A percentile compares a stretch with the other conserved stretches of the same genome.
Conservation (phyloP, 139 green algal genomes). For the Edaphochlamys debaryana region DNA sequence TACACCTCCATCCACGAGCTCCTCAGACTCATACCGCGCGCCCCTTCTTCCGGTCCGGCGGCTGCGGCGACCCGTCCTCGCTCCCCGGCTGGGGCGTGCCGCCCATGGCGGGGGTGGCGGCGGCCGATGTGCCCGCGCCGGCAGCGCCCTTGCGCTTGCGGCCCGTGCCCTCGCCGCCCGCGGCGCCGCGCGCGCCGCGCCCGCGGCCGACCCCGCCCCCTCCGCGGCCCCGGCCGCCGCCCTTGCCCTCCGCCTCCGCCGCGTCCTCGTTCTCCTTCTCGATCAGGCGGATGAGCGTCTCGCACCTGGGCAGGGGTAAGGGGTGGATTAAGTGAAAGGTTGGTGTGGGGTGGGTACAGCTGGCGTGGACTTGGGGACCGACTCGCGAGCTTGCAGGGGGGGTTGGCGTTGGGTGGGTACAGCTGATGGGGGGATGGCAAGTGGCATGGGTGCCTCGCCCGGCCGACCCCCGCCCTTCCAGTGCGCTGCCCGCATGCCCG, state of each 20-base stretch:
- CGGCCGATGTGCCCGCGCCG: slow-evolving; percentile 3
- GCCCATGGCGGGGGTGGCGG: slow-evolving; percentile 2
- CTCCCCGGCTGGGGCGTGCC: slow-evolving; percentile 30
- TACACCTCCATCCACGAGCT: no score
- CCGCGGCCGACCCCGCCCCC: slow-evolving; percentile 1
- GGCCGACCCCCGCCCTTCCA: no score
- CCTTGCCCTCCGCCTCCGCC: slow-evolving; percentile 1
- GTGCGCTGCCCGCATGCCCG: no score
- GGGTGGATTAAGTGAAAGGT: background rate
- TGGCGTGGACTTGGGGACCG: no score
- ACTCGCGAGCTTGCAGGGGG: no score
- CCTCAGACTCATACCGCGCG: no score
- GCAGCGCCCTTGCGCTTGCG: slow-evolving; percentile 38
- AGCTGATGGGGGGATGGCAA: no score
- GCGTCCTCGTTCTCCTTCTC: slow-evolving; percentile 81
- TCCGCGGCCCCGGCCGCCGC: background rate
- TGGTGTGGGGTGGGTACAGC: background rate
- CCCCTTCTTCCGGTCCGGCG: slow-evolving; percentile 38
- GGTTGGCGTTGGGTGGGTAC: no score
- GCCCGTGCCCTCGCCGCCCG: background rate
- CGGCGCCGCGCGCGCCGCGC: background rate
- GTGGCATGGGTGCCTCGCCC: no score
- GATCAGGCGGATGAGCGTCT: slow-evolving; percentile 98
- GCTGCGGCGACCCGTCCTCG: slow-evolving; percentile 38
- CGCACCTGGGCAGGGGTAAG: slow-evolving; percentile 76